Evolutionary conservation across 768 basidiomycete species (phyloP).

Genomic region (Exsudoporus frostii): DNA sequence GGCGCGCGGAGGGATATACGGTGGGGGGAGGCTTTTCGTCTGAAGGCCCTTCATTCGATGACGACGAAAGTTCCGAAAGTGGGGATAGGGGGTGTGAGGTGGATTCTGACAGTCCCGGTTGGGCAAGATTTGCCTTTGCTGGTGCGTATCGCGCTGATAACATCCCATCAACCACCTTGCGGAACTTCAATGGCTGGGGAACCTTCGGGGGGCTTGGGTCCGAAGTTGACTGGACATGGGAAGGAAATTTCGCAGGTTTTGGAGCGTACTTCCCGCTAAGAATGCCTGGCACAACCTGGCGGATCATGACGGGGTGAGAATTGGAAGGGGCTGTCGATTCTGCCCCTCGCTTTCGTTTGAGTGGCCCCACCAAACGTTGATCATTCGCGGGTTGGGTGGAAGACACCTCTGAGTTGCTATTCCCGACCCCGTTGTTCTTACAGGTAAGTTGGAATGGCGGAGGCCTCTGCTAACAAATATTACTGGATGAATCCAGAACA

Average conservation of each 20-base stretch:
- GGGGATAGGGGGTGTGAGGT: conserved; percentile 6
- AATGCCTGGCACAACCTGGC: conserved; percentile 38
- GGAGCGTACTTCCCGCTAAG: conserved; percentile 28
- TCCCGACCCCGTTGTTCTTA: conserved; percentile 9
- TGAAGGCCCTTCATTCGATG: conserved; percentile 15
- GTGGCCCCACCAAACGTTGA: conserved; percentile 11
- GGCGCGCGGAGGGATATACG: not conserved
- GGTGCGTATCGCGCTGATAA: conserved; percentile 27
- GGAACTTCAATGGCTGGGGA: conserved; percentile 34
- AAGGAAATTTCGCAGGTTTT: conserved; percentile 17
- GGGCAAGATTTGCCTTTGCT: conserved; percentile 14
- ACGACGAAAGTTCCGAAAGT: conserved; percentile 27
- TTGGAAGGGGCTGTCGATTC: conserved; percentile 18
- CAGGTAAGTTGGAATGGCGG: conserved; percentile 8
- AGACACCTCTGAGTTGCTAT: conserved; percentile 8
- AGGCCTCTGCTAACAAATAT: conserved; percentile 4
- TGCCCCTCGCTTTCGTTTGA: conserved; percentile 33
- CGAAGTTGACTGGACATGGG: conserved; percentile 9
- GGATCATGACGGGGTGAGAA: conserved; percentile 29
- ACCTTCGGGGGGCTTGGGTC: conserved; percentile 19
- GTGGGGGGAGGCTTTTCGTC: not conserved
- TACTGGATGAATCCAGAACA: not conserved
- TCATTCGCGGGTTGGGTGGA: conserved; percentile 7
- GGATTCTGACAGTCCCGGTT: conserved; percentile 3
- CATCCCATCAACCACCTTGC: conserved; percentile 40